These are phyloP conservation scores for Penicillium silybi DNA, from an alignment of 495 filamentous ascomycete genomes.

Conservation along the genomic window DNA sequence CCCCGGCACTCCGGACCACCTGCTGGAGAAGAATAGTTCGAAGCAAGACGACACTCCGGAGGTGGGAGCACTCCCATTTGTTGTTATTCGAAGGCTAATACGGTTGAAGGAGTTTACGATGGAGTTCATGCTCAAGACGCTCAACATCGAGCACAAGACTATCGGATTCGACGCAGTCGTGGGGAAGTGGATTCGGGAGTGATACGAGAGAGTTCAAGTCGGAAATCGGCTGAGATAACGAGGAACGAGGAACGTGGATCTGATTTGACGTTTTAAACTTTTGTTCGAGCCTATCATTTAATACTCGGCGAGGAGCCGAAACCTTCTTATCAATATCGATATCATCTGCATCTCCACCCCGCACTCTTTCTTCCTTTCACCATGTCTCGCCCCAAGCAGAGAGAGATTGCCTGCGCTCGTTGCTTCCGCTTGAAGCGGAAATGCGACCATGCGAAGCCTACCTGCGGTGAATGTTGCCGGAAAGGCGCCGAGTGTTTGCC, in stretches of 20 bases:
- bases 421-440: constrained; percentile 34
- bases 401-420: constrained; percentile 31
- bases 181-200: constrained; percentile 50
- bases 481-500: constrained; percentile 33
- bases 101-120: constrained; percentile 58
- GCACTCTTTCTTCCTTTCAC: constrained; percentile 6
- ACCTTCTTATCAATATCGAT: constrained; percentile 21
- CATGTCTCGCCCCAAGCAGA: constrained; percentile 28
- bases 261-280: background rate
- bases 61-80: constrained; percentile 22
- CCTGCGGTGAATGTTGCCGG: constrained; percentile 31
- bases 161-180: constrained; percentile 58
- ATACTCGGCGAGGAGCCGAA: background rate
- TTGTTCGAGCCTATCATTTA: background rate
- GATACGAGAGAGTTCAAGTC: background rate
- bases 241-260: background rate
- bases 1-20: background rate
- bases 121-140: constrained; percentile 64
- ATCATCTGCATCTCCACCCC: constrained; percentile 17
- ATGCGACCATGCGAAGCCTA: constrained; percentile 34
- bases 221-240: no score
- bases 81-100: background rate
- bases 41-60: constrained; percentile 30
- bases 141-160: constrained; percentile 59
- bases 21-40: background rate